These are phyloP conservation scores for Phytophthora chlamydospora DNA, from an alignment of 352 stramenopile genomes.

Conservation along the genomic window DNA sequence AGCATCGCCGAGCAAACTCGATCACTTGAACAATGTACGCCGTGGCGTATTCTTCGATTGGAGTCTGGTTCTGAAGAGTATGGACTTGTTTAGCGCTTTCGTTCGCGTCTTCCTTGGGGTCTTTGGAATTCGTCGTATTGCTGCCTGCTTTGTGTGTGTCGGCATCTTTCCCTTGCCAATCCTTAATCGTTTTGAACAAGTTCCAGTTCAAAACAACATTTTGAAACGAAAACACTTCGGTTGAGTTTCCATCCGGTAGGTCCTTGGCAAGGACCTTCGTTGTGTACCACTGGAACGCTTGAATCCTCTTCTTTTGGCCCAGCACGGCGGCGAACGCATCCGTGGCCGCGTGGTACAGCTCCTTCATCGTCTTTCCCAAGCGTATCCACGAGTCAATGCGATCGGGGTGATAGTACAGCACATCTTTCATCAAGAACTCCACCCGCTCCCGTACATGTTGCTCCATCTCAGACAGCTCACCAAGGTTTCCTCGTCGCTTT, in stretches of 20 bases:
- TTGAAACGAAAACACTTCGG: constrained; percentile 36
- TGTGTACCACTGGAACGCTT: constrained; percentile 46
- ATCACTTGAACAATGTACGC: constrained; percentile 59
- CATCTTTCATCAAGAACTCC: constrained; percentile 64
- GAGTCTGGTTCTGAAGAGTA: constrained; percentile 10
- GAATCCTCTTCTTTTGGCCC: constrained; percentile 45
- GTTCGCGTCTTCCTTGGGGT: constrained; percentile 10
- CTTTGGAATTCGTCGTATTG: constrained; percentile 5
- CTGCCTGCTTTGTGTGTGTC: constrained; percentile 12
- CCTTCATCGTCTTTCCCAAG: constrained; percentile 71
- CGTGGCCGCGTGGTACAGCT: constrained; percentile 67
- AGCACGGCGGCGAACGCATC: constrained; percentile 66
- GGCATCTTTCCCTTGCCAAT: constrained; percentile 45
- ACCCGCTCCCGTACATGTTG: constrained; percentile 58
- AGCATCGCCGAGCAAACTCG: constrained; percentile 71
- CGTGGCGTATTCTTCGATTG: constrained; percentile 53
- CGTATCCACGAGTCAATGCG: constrained; percentile 73
- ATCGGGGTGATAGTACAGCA: constrained; percentile 62
- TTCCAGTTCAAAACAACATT: constrained; percentile 46
- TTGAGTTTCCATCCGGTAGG: not conserved
- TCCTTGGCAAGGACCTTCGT: constrained; percentile 5
- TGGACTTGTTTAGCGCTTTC: not conserved
- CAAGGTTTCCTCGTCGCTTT: constrained; percentile 61
- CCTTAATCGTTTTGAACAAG: constrained; percentile 66
- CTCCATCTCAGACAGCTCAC: constrained; percentile 69